phyloP scores from a whole-genome alignment of 257 asterid species.

The Forsythia viridissima region DNA sequence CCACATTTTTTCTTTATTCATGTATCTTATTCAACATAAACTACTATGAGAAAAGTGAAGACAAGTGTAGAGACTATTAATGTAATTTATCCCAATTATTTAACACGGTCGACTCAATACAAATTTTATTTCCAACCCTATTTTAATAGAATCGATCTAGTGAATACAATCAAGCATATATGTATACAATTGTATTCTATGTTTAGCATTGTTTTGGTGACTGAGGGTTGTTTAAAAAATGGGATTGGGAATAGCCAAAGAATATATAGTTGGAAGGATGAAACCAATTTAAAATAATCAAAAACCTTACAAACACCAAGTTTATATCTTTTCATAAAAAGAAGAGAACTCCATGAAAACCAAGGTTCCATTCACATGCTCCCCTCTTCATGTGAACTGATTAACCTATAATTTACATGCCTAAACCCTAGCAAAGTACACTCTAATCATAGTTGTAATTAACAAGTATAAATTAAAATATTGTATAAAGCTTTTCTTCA shows the following conservation, averaged over 20 bases:
- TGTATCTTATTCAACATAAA: no score
- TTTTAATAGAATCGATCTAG: background rate
- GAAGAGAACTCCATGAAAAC: slow-evolving; percentile 29
- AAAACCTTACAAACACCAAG: slow-evolving; percentile 14
- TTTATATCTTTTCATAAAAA: slow-evolving; percentile 38
- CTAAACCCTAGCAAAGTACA: slow-evolving; percentile 25
- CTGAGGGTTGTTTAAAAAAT: slow-evolving; percentile 4
- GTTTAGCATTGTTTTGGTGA: slow-evolving; percentile 8
- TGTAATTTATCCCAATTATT: no score
- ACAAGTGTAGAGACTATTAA: no score
- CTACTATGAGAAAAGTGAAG: no score
- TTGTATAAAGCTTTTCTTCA: slow-evolving; percentile 5
- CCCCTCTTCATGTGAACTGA: slow-evolving; percentile 21
- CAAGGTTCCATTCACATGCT: slow-evolving; percentile 45
- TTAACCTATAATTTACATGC: background rate
- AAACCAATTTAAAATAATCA: slow-evolving; percentile 16
- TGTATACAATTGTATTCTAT: background rate
- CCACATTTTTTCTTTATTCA: no score
- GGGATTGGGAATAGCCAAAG: slow-evolving; percentile 13
- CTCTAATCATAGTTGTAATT: slow-evolving; percentile 18
- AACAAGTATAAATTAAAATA: background rate
- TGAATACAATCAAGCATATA: background rate
- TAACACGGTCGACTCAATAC: background rate
- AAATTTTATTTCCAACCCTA: background rate
- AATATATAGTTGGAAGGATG: slow-evolving; percentile 30